phyloP scores from a whole-genome alignment of 345 rosid species.

The Melaleuca alternifolia region DNA sequence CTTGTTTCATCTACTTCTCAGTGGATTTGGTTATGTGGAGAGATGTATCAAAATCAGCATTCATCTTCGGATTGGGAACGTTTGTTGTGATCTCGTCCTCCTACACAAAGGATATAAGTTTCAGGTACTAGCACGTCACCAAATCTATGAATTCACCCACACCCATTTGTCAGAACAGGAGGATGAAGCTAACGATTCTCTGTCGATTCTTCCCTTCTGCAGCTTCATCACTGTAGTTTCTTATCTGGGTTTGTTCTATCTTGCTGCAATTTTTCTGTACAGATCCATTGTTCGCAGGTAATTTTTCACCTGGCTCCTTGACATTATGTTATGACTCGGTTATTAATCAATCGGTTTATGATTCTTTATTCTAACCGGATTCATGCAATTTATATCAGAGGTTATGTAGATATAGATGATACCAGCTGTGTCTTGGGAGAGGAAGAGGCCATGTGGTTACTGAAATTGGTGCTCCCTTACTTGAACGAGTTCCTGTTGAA shows the following conservation, averaged over 20 bases:
- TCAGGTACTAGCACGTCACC: constrained; percentile 32
- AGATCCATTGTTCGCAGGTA: constrained; percentile 71
- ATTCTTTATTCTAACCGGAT: background rate
- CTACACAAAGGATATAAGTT: constrained; percentile 53
- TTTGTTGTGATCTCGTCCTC: constrained; percentile 69
- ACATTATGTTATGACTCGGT: background rate
- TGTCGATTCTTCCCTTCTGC: constrained; percentile 5
- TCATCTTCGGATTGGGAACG: constrained; percentile 74
- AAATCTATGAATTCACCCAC: background rate
- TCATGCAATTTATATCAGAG: constrained; percentile 23
- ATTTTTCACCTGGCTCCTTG: background rate
- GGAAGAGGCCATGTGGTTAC: constrained; percentile 66
- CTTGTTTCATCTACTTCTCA: constrained; percentile 8
- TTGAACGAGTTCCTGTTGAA: constrained; percentile 65
- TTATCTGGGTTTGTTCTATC: constrained; percentile 68
- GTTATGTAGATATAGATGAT: constrained; percentile 29
- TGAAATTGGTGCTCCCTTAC: constrained; percentile 64
- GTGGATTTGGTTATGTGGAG: constrained; percentile 97
- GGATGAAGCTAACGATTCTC: background rate
- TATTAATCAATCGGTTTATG: too few relatives aligned
- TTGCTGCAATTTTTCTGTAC: constrained; percentile 59
- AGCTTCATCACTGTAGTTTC: constrained; percentile 77
- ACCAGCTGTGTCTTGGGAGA: constrained; percentile 47
- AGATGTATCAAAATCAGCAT: constrained; percentile 66
- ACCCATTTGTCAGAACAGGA: background rate